Evolutionary conservation across 345 rosid species (phyloP).

Genomic region (Citrus unshiu): DNA sequence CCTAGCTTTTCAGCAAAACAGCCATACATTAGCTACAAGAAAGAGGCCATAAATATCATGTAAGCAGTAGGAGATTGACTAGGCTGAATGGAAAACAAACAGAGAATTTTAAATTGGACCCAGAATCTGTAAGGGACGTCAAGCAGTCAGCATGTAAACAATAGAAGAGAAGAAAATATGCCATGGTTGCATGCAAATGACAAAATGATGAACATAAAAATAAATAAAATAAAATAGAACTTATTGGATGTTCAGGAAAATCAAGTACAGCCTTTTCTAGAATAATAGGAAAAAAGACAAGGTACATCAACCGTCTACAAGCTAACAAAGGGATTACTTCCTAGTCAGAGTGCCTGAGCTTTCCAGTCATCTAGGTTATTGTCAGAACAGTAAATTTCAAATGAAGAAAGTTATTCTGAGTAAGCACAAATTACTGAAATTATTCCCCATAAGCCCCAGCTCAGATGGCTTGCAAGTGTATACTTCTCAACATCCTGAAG

Average conservation of each 20-base stretch:
- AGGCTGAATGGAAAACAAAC: not conserved
- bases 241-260: not conserved
- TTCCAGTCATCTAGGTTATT: conserved; percentile 4
- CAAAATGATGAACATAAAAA: not conserved
- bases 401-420: conserved; percentile 2
- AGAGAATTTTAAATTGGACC: not conserved
- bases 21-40: not conserved
- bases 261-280: not conserved
- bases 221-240: not conserved
- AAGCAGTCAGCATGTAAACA: not conserved
- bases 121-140: not conserved
- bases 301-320: not conserved
- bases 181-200: not conserved
- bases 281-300: not conserved
- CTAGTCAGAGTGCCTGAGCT: not conserved
- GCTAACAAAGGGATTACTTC: not conserved
- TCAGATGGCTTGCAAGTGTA: conserved; percentile 56
- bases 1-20: too few relatives aligned
- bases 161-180: not conserved
- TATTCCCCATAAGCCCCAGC: conserved; percentile 76
- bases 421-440: conserved; percentile 38
- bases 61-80: not conserved
- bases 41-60: not conserved
- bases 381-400: not conserved
- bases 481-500: conserved; percentile 47